Base-by-base conservation (phyloP, 768 basidiomycete genomes). In the Lentinula sp. region DNA sequence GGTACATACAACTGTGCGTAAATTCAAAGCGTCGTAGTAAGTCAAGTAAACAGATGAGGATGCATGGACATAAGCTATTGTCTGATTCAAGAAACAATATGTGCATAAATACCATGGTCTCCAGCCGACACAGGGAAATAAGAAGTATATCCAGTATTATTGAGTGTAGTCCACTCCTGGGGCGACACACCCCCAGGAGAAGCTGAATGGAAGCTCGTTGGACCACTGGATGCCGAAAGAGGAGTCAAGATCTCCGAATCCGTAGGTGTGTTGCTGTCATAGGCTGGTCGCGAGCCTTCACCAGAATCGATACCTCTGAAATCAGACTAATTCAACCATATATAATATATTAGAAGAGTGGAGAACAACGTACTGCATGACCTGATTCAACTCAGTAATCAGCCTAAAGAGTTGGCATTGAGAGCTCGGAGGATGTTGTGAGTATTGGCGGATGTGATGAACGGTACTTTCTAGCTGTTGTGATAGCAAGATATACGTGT, bases 211-310 rank as follows among this genome's bases (percentile, higher is more conserved):
- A 79, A 82, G 15, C 79, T 79, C 8, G 74, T 65, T 45, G 79
- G 79, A n/a, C 77, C 76, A 63, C 78, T 79, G 37, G 81, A 79
- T 18, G 80, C 78, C 45, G 81, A 83, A 54, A 81, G 69, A 1
- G 83, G 81, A 13, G 82, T 79, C 71, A 83, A 70, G 59, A 83
- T 78, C 62, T 89, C 88, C 66, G 82, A 85, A 67, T 87, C 88
- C 3, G 85, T 79, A 4, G 85, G 80, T 63, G 84, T 84, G 66
- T 76, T 79, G 8, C 79, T 81, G 68, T 84, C 84, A 68, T 85
- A 74, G 51, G 79, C 72, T 50, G 76, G 9, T 15, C 33, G 35
- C 37, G 57, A 59, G 20, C 20, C 76, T 66, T 79, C 83, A 66
- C 71, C 76, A 66, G 76, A 75, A 73, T 85, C 82, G 66, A 74